Evolutionary conservation across 192 early-diverging fungal species (phyloP), one percentile per base, ranked within the genome.

Genomic region (Cetraspora pellucida): DNA sequence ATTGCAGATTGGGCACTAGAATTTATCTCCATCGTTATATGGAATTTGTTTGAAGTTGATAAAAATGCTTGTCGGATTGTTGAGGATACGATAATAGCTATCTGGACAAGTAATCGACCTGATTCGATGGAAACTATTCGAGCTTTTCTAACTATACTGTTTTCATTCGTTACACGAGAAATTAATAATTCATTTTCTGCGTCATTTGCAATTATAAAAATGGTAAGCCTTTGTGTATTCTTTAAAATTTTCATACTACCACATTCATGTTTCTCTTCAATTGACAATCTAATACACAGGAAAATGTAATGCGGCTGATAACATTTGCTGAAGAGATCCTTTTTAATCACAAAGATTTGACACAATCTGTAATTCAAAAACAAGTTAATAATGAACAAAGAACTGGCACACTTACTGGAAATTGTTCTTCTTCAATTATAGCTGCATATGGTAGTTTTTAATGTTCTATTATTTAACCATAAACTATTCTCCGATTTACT

Each of bases 261-360:
- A 46, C 2, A 47, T 47, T 43, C 31, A 25, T 47, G 1, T 64
- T 5, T 11, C 17, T 25, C 10, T 57, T 17, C 25, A n/a, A 21
- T 43, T 57, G 0, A 23, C 57, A 9, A 55, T 44, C 11, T 44
- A 19, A n/a, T 64, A 43, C 50, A 21, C 13, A 76, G 74, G 63
- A 76, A 67, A 76, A 76, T 67, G 37, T 76, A 13, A 66, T 67
- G 14, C 47, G 50, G 9, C 25, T 76, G 14, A 21, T 66, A 21
- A 10, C 4, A 16, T 54, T 67, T 21, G 43, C 61, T 23, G 74
- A 76, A 66, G 74, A 76, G 16, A 55, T 67, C 2, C 19, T 76
- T 21, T 76, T 76, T 66, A 76, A 66, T 67, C 61, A 76, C 31
- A 64, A 43, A 57, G 74, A 76, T 76, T 47, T 76, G 37, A 7